Conservation (phyloP, 2,329 filamentous ascomycete species). For the Calonectria pauciramosa region DNA sequence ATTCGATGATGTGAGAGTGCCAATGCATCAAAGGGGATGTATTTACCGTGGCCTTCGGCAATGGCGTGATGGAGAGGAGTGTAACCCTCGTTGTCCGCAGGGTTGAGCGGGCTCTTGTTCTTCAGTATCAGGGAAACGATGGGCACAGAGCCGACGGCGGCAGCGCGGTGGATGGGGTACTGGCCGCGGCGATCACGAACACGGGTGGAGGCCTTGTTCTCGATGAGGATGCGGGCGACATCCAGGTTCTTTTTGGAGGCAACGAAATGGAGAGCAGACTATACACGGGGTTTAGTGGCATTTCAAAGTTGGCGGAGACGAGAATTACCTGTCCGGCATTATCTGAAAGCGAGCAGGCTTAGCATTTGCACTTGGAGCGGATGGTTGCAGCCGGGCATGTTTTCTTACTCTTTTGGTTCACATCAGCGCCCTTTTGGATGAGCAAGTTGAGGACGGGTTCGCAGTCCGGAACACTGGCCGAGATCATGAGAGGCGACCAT, state of each 20-base stretch:
- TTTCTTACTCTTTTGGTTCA: slow-evolving; percentile 76
- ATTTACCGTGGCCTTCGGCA: slow-evolving; percentile 78
- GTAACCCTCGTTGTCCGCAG: slow-evolving; percentile 84
- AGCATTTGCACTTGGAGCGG: not conserved
- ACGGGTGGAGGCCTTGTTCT: slow-evolving; percentile 81
- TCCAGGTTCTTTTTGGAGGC: slow-evolving; percentile 92
- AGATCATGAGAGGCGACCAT: slow-evolving; percentile 90
- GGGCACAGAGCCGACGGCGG: slow-evolving; percentile 89
- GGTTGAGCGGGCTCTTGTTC: slow-evolving; percentile 84
- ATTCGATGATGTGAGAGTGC: not conserved
- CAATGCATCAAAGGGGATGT: not conserved
- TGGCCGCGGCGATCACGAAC: slow-evolving; percentile 91
- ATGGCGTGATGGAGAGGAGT: slow-evolving; percentile 92
- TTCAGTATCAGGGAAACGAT: slow-evolving; percentile 86
- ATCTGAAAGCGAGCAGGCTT: slow-evolving; percentile 57
- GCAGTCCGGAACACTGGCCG: slow-evolving; percentile 79
- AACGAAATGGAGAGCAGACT: slow-evolving; percentile 90
- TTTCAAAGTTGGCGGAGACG: not conserved
- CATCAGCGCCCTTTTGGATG: slow-evolving; percentile 77
- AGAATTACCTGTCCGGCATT: slow-evolving; percentile 72
- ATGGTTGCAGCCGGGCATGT: slow-evolving; percentile 20
- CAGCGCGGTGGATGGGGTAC: slow-evolving; percentile 90
- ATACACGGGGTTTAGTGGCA: not conserved
- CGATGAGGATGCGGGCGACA: slow-evolving; percentile 82
- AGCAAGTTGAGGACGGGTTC: slow-evolving; percentile 78